Base-by-base conservation (phyloP, 495 filamentous ascomycete species). In the Neurospora africana region DNA sequence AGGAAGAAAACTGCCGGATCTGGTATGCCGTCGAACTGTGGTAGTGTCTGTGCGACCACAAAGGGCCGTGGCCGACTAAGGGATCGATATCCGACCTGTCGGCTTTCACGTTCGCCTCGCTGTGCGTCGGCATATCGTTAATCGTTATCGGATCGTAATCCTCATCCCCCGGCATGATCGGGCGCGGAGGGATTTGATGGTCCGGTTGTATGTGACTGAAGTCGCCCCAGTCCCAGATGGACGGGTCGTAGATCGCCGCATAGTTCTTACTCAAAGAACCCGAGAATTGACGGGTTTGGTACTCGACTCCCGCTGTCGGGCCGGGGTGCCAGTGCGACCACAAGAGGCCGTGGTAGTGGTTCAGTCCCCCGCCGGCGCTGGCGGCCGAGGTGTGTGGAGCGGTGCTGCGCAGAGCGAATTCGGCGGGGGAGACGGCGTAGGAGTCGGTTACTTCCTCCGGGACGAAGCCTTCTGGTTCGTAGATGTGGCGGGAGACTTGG, bases 91-190 rank as follows among this genome's bases (percentile, higher is more conserved):
- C 78, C 4, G 43, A 68, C 37, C 78, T 73, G 37, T 79, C 78
- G 0, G 78, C 78, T 15, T 69, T 73, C 1, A 79, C 78, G 37
- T 78, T 70, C 7, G 74, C 78, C 70, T 79, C 78, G 73, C 73
- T 75, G 68, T 76, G 72, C 39, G 78, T 77, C 15, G 78, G 77
- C 68, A 78, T 78, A n/a, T 38, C 74, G 41, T 78, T 76, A 40
- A 79, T 65, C 2, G 53, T 65, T 3, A 65, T 27, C 13, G 53
- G 53, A 7, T 65, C 53, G 7, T 65, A 65, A 0, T 65, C 13
- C 15, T 65, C 53, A 5, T 65, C 53, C 11, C 53, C 53, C 13
- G 53, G 53, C 53, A 65, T 65, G 53, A 65, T 65, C 1, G 53
- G 53, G 5, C 23, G 23, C 13, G 53, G 15, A 3, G 53, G 6